phyloP scores from a whole-genome alignment of 2,329 filamentous ascomycete genomes.

The Microcyclospora tardicrescens region DNA sequence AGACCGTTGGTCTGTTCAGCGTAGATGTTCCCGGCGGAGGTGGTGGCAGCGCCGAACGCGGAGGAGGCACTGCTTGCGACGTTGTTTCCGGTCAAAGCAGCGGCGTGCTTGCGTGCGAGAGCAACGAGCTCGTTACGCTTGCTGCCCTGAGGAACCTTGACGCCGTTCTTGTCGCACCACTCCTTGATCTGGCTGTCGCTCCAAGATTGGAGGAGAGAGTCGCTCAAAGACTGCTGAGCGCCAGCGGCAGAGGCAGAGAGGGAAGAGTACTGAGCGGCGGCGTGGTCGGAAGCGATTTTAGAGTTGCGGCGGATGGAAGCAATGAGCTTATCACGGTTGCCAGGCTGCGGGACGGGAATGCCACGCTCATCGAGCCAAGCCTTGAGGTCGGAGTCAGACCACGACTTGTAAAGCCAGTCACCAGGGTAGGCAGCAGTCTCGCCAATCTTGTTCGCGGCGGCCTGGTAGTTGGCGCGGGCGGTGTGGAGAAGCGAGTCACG shows the following conservation, averaged over 20 bases:
- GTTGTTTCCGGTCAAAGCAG: conserved; percentile 50
- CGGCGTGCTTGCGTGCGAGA: conserved; percentile 76
- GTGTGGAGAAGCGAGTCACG: conserved; percentile 70
- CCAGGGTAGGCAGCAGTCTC: conserved; percentile 80
- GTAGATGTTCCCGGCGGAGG: conserved; percentile 57
- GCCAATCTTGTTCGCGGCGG: conserved; percentile 58
- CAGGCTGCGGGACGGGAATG: conserved; percentile 72
- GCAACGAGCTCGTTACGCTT: conserved; percentile 81
- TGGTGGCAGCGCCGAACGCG: conserved; percentile 33
- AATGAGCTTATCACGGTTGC: conserved; percentile 73
- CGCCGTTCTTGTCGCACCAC: conserved; percentile 80
- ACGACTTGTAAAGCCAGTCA: conserved; percentile 83
- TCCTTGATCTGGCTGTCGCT: conserved; percentile 81
- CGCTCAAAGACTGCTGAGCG: conserved; percentile 62
- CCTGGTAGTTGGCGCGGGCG: conserved; percentile 69
- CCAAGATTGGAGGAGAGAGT: conserved; percentile 82
- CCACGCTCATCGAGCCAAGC: conserved; percentile 84
- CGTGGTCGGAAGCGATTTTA: conserved; percentile 34
- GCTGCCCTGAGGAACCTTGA: conserved; percentile 83
- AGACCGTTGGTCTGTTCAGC: conserved; percentile 61
- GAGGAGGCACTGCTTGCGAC: conserved; percentile 30
- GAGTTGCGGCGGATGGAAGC: conserved; percentile 84
- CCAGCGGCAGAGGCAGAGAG: conserved; percentile 43
- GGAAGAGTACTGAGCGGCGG: conserved; percentile 48
- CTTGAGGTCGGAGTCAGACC: conserved; percentile 90